Base-by-base conservation (phyloP, 2,329 filamentous ascomycete species). In the Onygena corvina region DNA sequence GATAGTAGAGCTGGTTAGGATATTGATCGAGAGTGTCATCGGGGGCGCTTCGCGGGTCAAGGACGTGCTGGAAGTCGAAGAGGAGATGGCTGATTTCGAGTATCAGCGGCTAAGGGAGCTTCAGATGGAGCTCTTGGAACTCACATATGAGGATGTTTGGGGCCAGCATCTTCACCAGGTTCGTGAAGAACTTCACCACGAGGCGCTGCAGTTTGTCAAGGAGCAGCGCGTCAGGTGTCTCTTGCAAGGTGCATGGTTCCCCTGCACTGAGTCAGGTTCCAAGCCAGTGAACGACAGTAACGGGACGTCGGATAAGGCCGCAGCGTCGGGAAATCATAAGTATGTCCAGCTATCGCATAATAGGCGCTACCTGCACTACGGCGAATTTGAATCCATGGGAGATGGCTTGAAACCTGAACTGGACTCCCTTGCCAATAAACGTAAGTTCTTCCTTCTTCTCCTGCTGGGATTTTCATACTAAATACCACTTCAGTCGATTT, bases 121-220 rank as follows among this genome's bases (percentile, higher is more conserved):
- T 49, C 92, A 98, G 66, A 95, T 96, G 88, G 85, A 93, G 57
- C 74, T 95, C 8, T 72, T 96, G 3, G 86, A 94, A 62, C 72
- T 92, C 55, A 86, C 87, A 0, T 96, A 96, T 61, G 90, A 96
- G 64, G 86, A 93, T 62, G 85, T 85, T 45, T 98, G 92, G 92
- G 89, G 89, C 9, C 79, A 85, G 54, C 88, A 96, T 66, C 74
- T 98, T 23, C 79, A 79, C 55, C 86, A 92, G 67, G 86, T 94
- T n/a, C 83, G 88, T 29, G 87, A 95, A 49, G 87, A 94, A 64
- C 75, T 96, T 38, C 84, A 86, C 57, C 81, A 90, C 59, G 92
- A 98, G 66, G 88, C 90, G 8, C 70, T 95, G 48, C 86, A 94
- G 60, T 98, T 98, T 61, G 86, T 96, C 67, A 95, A 94, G 67